Conservation (phyloP, 2,329 filamentous ascomycete genomes). For the Byssothecium circinans region DNA sequence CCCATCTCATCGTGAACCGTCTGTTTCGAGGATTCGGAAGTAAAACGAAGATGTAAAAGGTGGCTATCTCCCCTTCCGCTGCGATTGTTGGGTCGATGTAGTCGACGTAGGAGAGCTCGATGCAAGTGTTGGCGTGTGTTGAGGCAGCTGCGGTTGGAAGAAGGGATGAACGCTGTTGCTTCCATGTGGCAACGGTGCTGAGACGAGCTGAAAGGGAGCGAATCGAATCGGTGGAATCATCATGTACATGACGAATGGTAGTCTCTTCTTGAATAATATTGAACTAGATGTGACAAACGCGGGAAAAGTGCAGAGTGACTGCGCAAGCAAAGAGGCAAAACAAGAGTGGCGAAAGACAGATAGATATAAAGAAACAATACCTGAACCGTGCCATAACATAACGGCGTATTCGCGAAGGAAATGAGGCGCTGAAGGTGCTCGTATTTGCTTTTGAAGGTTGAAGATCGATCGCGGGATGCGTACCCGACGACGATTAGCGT, state of each 20-base stretch:
- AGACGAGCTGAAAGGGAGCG: slow-evolving; percentile 31
- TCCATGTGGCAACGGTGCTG: slow-evolving; percentile 19
- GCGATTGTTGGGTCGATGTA: slow-evolving; percentile 1
- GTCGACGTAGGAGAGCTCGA: slow-evolving; percentile 1
- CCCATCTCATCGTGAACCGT: too few relatives aligned
- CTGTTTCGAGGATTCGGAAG: too few relatives aligned
- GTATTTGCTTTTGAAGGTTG: neutral
- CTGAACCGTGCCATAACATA: neutral
- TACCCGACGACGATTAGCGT: slow-evolving; percentile 4
- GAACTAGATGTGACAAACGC: neutral
- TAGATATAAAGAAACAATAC: neutral
- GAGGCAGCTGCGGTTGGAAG: slow-evolving; percentile 21
- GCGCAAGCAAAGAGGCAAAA: neutral
- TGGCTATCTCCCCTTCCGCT: neutral
- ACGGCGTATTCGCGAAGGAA: neutral
- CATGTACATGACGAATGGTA: slow-evolving; percentile 5
- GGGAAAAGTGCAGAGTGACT: neutral
- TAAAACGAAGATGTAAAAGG: too few relatives aligned
- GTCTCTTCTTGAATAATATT: neutral
- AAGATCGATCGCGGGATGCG: slow-evolving; percentile 4
- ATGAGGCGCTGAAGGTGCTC: neutral
- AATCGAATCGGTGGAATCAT: slow-evolving; percentile 33
- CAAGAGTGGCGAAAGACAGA: neutral
- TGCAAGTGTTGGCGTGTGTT: slow-evolving; percentile 3
- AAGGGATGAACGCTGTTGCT: slow-evolving; percentile 18